Evolutionary conservation across 768 basidiomycete species (phyloP).

Genomic region (Lactarius hatsudake): DNA sequence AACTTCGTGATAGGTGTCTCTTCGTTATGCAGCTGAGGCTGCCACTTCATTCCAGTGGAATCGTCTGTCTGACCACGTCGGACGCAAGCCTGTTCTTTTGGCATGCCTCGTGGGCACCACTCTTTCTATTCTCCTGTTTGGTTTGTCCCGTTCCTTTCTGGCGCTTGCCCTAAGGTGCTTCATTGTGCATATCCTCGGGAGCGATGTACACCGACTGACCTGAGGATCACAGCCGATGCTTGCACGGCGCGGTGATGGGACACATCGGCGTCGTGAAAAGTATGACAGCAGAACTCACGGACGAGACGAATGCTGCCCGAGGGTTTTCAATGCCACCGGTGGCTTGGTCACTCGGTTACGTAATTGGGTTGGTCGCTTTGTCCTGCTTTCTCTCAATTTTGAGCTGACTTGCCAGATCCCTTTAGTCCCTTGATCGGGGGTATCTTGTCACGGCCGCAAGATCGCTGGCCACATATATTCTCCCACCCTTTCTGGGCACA

Average conservation of each 20-base stretch:
- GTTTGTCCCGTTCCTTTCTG: background rate
- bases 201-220: background rate
- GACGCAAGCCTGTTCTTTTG: background rate
- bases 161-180: background rate
- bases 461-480: conserved; percentile 24
- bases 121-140: background rate
- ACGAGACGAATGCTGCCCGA: background rate
- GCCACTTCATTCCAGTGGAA: background rate
- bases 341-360: background rate
- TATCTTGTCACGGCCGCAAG: conserved; percentile 27
- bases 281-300: background rate
- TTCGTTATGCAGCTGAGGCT: background rate
- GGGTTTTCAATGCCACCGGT: background rate
- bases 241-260: background rate
- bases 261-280: background rate
- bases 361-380: conserved; percentile 18
- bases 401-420: background rate
- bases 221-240: background rate
- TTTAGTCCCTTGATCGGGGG: conserved; percentile 26
- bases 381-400: background rate
- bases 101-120: background rate
- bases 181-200: background rate
- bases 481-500: conserved; percentile 25
- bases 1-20: background rate
- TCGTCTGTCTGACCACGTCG: background rate